phyloP scores from a whole-genome alignment of 108 stramenopile species.

The Nitzschia sp. region DNA sequence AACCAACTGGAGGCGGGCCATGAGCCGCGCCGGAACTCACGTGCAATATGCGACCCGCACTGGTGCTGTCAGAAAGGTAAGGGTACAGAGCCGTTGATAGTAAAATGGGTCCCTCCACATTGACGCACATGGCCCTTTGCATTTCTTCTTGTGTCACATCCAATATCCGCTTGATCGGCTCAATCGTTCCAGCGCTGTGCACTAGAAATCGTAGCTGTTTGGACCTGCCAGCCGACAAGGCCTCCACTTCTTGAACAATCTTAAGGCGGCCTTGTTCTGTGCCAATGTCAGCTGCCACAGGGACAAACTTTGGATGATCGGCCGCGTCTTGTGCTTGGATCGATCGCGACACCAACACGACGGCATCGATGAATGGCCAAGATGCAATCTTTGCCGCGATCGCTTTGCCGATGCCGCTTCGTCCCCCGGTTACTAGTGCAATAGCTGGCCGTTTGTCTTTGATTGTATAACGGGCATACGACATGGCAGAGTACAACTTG shows the following conservation, averaged over 20 bases:
- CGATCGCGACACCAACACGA: conserved; percentile 29
- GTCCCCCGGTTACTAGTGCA: conserved; percentile 32
- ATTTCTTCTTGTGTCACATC: conserved; percentile 26
- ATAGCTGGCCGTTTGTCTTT: conserved; percentile 14
- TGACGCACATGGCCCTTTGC: conserved; percentile 15
- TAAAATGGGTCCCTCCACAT: conserved; percentile 56
- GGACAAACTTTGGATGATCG: conserved; percentile 16
- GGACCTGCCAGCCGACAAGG: neutral
- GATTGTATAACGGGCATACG: conserved; percentile 3
- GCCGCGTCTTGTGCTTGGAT: conserved; percentile 16
- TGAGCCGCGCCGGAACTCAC: conserved; percentile 51
- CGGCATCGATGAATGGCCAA: conserved; percentile 33
- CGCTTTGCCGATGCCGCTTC: conserved; percentile 32
- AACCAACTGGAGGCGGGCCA: conserved; percentile 57
- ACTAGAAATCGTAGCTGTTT: conserved; percentile 42
- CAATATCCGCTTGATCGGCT: conserved; percentile 54
- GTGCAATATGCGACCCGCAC: conserved; percentile 48
- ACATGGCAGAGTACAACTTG: neutral
- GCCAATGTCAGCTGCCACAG: conserved; percentile 25
- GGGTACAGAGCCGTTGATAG: conserved; percentile 62
- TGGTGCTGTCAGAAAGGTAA: conserved; percentile 35
- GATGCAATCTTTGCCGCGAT: conserved; percentile 32
- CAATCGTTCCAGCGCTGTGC: conserved; percentile 67
- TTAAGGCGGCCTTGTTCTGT: conserved; percentile 16
- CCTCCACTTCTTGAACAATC: conserved; percentile 20